Conservation (phyloP, 257 asterid genomes). For the Solanum habrochaites region DNA sequence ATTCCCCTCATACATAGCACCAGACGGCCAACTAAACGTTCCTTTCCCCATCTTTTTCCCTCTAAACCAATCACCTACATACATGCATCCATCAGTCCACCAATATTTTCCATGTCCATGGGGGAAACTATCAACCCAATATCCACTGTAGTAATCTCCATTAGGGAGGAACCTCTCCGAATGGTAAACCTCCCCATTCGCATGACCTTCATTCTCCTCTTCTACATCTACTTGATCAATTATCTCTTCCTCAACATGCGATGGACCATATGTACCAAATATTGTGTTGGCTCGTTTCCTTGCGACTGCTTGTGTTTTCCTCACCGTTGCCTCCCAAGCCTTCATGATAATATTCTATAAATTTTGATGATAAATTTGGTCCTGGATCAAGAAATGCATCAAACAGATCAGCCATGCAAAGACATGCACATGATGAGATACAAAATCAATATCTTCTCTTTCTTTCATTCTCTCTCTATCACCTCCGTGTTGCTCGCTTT, state of each 20-base stretch:
- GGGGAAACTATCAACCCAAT: slow-evolving; percentile 3
- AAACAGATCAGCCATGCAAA: slow-evolving; percentile 1
- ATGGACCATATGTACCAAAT: background rate
- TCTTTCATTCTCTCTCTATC: background rate
- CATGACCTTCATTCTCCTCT: background rate
- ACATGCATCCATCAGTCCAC: slow-evolving; percentile 11
- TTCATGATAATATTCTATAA: background rate
- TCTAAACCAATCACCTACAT: slow-evolving; percentile 5
- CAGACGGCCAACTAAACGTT: slow-evolving; percentile 9
- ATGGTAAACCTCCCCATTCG: background rate
- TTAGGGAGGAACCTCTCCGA: slow-evolving; percentile 4
- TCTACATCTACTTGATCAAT: background rate
- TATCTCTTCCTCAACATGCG: background rate
- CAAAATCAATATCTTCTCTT: background rate
- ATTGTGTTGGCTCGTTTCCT: slow-evolving; percentile 6
- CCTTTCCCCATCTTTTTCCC: slow-evolving; percentile 7
- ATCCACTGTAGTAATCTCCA: slow-evolving; percentile 6
- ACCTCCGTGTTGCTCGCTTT: slow-evolving; percentile 4
- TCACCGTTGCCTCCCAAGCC: slow-evolving; percentile 8
- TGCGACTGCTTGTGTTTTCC: slow-evolving; percentile 5
- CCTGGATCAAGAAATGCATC: background rate
- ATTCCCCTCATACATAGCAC: slow-evolving; percentile 1
- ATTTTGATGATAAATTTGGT: background rate
- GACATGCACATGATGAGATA: background rate
- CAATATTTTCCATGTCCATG: slow-evolving; percentile 7